Conservation (phyloP, 805 yeast species). For the Blastobotrys chiropterorum region DNA sequence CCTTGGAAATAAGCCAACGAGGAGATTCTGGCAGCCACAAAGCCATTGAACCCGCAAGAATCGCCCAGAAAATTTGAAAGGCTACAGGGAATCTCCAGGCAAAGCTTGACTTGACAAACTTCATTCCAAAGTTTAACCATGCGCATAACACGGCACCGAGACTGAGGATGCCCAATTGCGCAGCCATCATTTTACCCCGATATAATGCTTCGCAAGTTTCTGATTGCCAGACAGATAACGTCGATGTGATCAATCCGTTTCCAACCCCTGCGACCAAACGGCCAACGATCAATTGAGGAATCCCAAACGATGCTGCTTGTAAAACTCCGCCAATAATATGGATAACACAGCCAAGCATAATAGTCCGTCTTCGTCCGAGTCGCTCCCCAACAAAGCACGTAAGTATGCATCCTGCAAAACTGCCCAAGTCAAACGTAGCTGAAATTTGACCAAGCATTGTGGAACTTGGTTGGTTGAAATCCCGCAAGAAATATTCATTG, state of each 20-base stretch:
- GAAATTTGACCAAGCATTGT: constrained; percentile 58
- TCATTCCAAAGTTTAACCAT: constrained; percentile 67
- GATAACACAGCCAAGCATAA: constrained; percentile 48
- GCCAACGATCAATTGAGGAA: constrained; percentile 67
- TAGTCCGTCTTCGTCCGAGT: constrained; percentile 57
- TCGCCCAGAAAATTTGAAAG: constrained; percentile 52
- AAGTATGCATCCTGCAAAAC: constrained; percentile 62
- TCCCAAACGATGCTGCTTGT: constrained; percentile 47
- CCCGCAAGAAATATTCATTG: constrained; percentile 50
- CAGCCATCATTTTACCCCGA: constrained; percentile 58
- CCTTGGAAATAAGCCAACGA: constrained; percentile 64
- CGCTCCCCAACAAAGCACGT: constrained; percentile 55
- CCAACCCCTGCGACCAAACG: constrained; percentile 70
- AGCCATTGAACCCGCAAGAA: constrained; percentile 44
- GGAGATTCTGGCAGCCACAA: constrained; percentile 78
- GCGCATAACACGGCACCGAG: constrained; percentile 70
- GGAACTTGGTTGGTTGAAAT: constrained; percentile 48
- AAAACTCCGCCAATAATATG: constrained; percentile 55
- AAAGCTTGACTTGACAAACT: constrained; percentile 41
- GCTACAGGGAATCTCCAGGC: constrained; percentile 76
- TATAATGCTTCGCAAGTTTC: constrained; percentile 59
- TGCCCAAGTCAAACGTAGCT: constrained; percentile 55
- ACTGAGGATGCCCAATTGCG: constrained; percentile 62
- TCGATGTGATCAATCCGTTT: constrained; percentile 68
- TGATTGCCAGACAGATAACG: constrained; percentile 74